Base-by-base conservation (phyloP, 148 eudicot genomes). In the Camellia japonica region DNA sequence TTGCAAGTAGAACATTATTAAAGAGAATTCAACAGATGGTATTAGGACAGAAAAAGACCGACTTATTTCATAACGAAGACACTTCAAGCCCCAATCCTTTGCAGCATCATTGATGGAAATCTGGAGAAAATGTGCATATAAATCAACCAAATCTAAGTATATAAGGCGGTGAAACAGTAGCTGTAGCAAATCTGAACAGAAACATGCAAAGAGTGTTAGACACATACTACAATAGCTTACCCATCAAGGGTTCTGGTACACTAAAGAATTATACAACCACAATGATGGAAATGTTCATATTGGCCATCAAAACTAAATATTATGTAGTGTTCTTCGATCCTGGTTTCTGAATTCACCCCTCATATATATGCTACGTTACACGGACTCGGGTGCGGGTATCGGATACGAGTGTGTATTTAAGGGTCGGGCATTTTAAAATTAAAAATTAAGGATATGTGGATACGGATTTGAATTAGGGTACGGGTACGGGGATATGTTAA, bases 21-120 rank as follows among this genome's bases (percentile, higher is more conserved):
- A 77, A 72, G 15, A 56, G 74, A 71, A 67, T 55, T 38, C 23
- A 54, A 68, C 55, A 47, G 65, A 64, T 2, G 42, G 66, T 55
- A 15, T 56, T 63, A 47, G 11, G 43, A 65, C 58, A 14, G 75
- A 79, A 83, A 80, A 19, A 20, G 3, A 71, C 91, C 73, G 60
- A 96, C 99, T 87, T 83, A 96, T 96, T 85, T 96, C 99, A 86
- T 96, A 96, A 72, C 98, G 95, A 77, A 92, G 97, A 78, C 99
- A 96, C 74, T 80, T 60, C 65, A 96, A 87, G 71, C 99, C 99
- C 99, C 99, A 96, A 63, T 88, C 90, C 79, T 82, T 74, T 75
- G 99, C 94, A 82, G 92, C 98, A 47, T 92, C 95, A 82, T 90
- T 94, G 85, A 96, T 92, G 80, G 99, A 74, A 74, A 87, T 86